A percentile compares a stretch with the other conserved stretches of the same genome.
These are phyloP conservation scores for Cinnamomum micranthum DNA, from an alignment of 164 flowering plant genomes.

Conservation along the genomic window DNA sequence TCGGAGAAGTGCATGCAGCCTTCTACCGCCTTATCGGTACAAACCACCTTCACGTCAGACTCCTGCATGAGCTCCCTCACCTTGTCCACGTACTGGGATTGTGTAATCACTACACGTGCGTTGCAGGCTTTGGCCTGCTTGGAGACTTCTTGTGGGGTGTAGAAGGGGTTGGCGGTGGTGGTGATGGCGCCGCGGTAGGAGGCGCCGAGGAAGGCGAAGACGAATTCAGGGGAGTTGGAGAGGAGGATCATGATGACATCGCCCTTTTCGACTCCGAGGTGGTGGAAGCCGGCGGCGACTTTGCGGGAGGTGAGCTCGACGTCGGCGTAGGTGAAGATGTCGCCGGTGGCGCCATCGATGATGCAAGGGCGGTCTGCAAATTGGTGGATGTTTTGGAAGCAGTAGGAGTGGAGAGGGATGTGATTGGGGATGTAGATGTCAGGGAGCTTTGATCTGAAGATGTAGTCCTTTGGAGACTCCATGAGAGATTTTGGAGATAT, in stretches of 20 bases:
- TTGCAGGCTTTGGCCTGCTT: slow-evolving; percentile 64
- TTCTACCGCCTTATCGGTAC: slow-evolving; percentile 40
- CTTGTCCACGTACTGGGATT: slow-evolving; percentile 45
- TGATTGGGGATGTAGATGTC: slow-evolving; percentile 78
- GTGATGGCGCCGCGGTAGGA: slow-evolving; percentile 57
- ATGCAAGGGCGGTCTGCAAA: slow-evolving; percentile 54
- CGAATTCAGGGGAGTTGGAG: slow-evolving; percentile 77
- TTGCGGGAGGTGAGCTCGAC: slow-evolving; percentile 54
- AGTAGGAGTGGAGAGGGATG: slow-evolving; percentile 70
- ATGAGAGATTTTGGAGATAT: not conserved
- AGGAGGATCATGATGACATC: slow-evolving; percentile 77
- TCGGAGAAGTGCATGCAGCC: slow-evolving; percentile 56
- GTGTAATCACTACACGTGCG: slow-evolving; percentile 53
- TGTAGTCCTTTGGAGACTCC: slow-evolving; percentile 30
- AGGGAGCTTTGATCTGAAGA: slow-evolving; percentile 81
- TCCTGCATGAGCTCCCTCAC: slow-evolving; percentile 34
- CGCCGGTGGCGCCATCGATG: slow-evolving; percentile 64
- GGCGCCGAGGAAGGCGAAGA: slow-evolving; percentile 78
- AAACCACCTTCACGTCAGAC: slow-evolving; percentile 36
- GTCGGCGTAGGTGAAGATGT: slow-evolving; percentile 44
- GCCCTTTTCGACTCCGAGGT: slow-evolving; percentile 53
- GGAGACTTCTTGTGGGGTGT: slow-evolving; percentile 58
- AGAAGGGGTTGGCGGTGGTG: slow-evolving; percentile 88
- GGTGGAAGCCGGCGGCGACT: slow-evolving; percentile 62
- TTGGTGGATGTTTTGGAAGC: slow-evolving; percentile 63